phyloP scores from a whole-genome alignment of 495 filamentous ascomycete species.

The Hypoxylon lenormandii region DNA sequence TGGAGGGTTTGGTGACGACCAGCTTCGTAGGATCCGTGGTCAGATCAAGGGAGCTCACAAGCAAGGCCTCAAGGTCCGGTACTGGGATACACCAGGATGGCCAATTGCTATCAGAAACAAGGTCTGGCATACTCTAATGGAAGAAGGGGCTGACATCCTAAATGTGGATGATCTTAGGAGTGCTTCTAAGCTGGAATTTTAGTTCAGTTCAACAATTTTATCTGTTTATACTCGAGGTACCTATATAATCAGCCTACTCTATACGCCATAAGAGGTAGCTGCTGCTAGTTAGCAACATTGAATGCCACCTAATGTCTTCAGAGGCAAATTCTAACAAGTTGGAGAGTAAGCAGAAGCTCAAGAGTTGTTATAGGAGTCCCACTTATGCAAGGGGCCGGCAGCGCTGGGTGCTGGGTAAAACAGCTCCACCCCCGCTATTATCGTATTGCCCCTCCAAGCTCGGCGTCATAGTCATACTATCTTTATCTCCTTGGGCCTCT shows the following conservation, averaged over 20 bases:
- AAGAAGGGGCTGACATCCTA: slow-evolving; percentile 77
- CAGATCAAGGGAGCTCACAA: slow-evolving; percentile 77
- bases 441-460: slow-evolving; percentile 22
- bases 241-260: too few species aligned
- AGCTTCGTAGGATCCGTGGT: slow-evolving; percentile 70
- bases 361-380: background rate
- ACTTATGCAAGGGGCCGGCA: slow-evolving; percentile 8
- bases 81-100: slow-evolving; percentile 85
- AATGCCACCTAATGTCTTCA: too few species aligned
- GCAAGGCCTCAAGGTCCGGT: slow-evolving; percentile 77
- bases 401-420: too few species aligned
- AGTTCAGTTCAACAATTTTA: background rate
- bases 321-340: background rate
- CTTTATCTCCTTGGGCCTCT: background rate
- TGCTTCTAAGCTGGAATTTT: slow-evolving; percentile 53
- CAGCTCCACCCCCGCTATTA: slow-evolving; percentile 38
- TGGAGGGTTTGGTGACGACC: slow-evolving; percentile 59
- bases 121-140: slow-evolving; percentile 77
- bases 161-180: slow-evolving; percentile 79
- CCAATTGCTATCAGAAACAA: slow-evolving; percentile 77
- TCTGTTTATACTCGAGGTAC: too few species aligned
- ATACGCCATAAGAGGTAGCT: too few species aligned
- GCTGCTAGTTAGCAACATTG: too few species aligned
- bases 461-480: background rate
- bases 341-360: background rate